Conservation (phyloP, 352 stramenopile genomes). For the Aphanomyces cochlioides region DNA sequence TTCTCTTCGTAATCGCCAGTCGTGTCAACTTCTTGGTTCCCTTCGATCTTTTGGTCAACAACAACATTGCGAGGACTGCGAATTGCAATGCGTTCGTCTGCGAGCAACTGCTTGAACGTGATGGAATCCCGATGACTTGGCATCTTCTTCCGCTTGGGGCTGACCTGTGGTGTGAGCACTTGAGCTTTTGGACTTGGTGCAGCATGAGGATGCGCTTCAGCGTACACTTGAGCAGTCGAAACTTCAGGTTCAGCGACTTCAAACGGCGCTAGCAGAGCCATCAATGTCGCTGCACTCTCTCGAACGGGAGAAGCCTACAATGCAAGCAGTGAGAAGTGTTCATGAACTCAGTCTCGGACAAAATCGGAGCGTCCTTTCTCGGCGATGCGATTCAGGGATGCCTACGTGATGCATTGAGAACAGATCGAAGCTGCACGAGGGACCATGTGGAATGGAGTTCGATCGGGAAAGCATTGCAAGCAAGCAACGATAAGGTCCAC, state of each 20-base stretch:
- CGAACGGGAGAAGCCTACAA: slow-evolving; percentile 27
- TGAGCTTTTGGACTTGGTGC: background rate
- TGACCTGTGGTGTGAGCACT: background rate
- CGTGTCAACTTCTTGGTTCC: background rate
- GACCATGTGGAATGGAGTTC: background rate
- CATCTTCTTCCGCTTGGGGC: slow-evolving; percentile 9
- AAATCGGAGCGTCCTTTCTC: slow-evolving; percentile 23
- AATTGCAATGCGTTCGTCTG: background rate
- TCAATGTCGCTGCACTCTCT: slow-evolving; percentile 14
- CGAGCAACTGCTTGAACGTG: slow-evolving; percentile 4
- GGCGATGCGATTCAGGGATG: background rate
- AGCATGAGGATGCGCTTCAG: slow-evolving; percentile 5
- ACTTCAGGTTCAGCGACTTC: background rate
- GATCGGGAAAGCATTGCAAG: slow-evolving; percentile 10
- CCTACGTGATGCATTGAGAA: background rate
- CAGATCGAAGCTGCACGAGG: too few species aligned
- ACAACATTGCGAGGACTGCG: background rate
- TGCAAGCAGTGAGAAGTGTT: slow-evolving; percentile 9
- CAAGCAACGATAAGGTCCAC: slow-evolving; percentile 18
- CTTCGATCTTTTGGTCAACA: background rate
- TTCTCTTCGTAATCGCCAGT: slow-evolving; percentile 21
- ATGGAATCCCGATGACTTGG: background rate
- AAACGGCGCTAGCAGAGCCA: slow-evolving; percentile 1
- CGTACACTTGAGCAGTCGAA: background rate
- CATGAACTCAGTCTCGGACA: slow-evolving; percentile 8